Percentiles rank a stretch among this genome's conserved stretches.
These are phyloP conservation scores for Umbelopsis vinacea DNA, from an alignment of 192 early-diverging fungal genomes.

Conservation along the genomic window DNA sequence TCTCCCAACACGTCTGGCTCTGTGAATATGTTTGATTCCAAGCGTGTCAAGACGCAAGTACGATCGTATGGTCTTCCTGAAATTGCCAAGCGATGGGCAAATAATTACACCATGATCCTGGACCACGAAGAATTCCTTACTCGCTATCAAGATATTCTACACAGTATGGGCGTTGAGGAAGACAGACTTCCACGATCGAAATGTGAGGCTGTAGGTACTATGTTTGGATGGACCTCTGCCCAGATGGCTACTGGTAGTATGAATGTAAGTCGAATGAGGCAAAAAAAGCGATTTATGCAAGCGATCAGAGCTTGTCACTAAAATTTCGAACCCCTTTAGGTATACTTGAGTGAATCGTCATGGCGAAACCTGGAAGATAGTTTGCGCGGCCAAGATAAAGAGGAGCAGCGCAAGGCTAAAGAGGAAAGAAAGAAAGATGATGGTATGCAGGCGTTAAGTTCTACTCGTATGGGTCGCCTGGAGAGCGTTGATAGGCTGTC, in stretches of 20 bases:
- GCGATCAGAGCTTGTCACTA: no score
- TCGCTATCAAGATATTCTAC: constrained; percentile 66
- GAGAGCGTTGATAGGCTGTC: constrained; percentile 37
- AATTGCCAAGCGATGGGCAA: constrained; percentile 65
- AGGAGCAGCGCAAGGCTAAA: constrained; percentile 56
- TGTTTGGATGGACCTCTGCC: constrained; percentile 59
- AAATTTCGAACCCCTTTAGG: constrained; percentile 35
- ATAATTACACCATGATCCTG: constrained; percentile 75
- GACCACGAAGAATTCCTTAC: constrained; percentile 80
- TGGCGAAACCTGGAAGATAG: constrained; percentile 88
- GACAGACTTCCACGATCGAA: constrained; percentile 37
- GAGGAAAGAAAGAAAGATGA: constrained; percentile 37
- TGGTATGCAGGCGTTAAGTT: neutral
- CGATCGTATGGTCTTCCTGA: constrained; percentile 68
- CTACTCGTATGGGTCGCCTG: constrained; percentile 23
- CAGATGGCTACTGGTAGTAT: constrained; percentile 64
- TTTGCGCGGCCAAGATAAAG: constrained; percentile 72
- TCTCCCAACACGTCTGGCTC: constrained; percentile 69
- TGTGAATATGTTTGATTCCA: constrained; percentile 68
- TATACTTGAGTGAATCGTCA: constrained; percentile 74
- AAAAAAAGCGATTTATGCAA: no score
- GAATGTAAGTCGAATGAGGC: constrained; percentile 36
- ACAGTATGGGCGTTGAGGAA: constrained; percentile 43
- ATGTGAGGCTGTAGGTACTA: constrained; percentile 53
- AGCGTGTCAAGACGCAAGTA: constrained; percentile 74